Evolutionary conservation across 2,329 filamentous ascomycete genomes (phyloP).

Genomic region (Colletotrichum limetticola): DNA sequence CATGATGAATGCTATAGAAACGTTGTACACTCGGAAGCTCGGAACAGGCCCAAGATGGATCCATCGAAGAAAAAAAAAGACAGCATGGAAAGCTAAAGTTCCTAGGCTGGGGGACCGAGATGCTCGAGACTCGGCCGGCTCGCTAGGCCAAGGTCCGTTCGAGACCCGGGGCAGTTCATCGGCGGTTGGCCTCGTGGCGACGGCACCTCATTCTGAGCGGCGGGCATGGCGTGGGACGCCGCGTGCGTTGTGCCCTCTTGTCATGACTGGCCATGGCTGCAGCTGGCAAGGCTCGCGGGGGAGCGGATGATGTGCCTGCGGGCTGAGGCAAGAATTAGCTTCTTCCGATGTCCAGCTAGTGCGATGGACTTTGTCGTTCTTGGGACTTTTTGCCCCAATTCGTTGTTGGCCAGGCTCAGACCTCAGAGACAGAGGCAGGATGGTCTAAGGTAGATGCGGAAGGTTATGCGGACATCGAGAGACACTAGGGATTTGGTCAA

Average conservation of each 20-base stretch:
- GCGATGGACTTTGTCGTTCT: neutral
- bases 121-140: neutral
- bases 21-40: neutral
- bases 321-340: constrained; percentile 7
- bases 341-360: constrained; percentile 4
- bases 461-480: neutral
- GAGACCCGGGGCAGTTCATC: neutral
- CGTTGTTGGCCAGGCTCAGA: neutral
- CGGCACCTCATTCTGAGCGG: neutral
- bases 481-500: neutral
- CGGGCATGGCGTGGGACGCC: neutral
- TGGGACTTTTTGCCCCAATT: neutral
- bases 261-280: neutral
- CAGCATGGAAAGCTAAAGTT: neutral
- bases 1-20: neutral
- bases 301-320: neutral
- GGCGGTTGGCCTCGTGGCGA: constrained; percentile 30
- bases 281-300: neutral
- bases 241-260: neutral
- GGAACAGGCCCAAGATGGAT: neutral
- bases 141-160: constrained; percentile 1
- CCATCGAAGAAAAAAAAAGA: neutral
- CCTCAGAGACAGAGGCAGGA: neutral
- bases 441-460: neutral
- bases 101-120: neutral